Conservation (phyloP, 805 yeast species). For the Metschnikowia lochheadii region DNA sequence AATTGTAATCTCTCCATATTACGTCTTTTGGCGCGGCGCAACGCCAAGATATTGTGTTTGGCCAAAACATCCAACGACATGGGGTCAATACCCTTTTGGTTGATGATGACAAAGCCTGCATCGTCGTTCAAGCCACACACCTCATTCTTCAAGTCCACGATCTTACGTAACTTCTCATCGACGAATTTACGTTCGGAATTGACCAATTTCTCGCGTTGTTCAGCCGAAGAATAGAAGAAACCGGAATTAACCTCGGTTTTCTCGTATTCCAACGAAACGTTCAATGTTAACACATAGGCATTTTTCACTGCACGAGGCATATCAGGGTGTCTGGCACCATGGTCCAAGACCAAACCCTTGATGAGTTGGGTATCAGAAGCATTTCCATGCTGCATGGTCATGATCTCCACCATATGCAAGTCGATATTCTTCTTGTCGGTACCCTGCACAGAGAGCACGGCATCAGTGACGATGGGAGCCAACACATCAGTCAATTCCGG, state of each 20-base stretch:
- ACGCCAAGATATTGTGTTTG: conserved; percentile 85
- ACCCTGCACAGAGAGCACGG: conserved; percentile 72
- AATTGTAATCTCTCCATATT: conserved; percentile 98
- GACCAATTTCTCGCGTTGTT: conserved; percentile 92
- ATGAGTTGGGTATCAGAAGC: conserved; percentile 80
- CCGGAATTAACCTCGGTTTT: conserved; percentile 97
- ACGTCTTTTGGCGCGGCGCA: conserved; percentile 97
- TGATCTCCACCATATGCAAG: conserved; percentile 95
- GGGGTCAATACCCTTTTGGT: conserved; percentile 98
- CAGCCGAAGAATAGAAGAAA: conserved; percentile 90
- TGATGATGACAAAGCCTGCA: conserved; percentile 86
- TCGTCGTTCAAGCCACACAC: conserved; percentile 75
- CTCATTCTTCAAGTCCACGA: conserved; percentile 86
- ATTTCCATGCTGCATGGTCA: conserved; percentile 94
- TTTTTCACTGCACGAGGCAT: conserved; percentile 89
- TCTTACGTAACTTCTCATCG: conserved; percentile 86
- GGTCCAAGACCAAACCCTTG: conserved; percentile 90
- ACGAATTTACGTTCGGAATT: conserved; percentile 91
- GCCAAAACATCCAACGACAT: conserved; percentile 94
- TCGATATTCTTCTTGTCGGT: conserved; percentile 57
- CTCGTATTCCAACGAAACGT: conserved; percentile 94
- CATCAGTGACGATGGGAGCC: conserved; percentile 94
- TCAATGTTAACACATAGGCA: conserved; percentile 80
- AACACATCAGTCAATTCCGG: conserved; percentile 72
- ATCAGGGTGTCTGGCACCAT: conserved; percentile 98